Conservation (phyloP, 2,329 filamentous ascomycete species). For the Aspergillus vadensis region DNA sequence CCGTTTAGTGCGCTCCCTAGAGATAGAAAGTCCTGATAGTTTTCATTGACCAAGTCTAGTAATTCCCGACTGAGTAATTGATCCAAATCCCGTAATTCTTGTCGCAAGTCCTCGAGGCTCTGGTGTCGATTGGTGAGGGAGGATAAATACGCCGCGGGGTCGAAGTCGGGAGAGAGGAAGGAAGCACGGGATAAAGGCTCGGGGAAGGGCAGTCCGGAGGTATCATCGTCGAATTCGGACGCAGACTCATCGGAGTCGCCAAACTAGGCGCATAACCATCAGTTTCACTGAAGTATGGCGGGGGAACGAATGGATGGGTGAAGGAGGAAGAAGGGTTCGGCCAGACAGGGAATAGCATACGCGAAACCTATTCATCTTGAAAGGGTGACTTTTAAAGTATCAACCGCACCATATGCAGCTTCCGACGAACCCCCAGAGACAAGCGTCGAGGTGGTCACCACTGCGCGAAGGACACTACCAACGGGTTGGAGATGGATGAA, state of each 20-base stretch:
- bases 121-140: conserved; percentile 85
- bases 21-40: conserved; percentile 88
- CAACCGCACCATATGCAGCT: too few species aligned
- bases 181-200: conserved; percentile 77
- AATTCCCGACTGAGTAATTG: conserved; percentile 81
- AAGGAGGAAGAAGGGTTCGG: neutral
- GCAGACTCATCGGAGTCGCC: conserved; percentile 49
- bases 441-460: neutral
- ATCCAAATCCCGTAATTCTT: conserved; percentile 79
- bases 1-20: conserved; percentile 79
- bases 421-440: neutral
- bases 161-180: conserved; percentile 77
- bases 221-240: conserved; percentile 60
- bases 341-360: conserved; percentile 26
- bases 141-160: conserved; percentile 79
- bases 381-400: neutral
- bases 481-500: neutral
- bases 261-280: conserved; percentile 35
- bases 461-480: neutral
- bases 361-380: conserved; percentile 37
- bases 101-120: conserved; percentile 87
- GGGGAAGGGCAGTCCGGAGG: conserved; percentile 78
- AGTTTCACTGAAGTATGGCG: conserved; percentile 4
- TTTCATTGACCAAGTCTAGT: conserved; percentile 89
- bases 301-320: neutral